Conservation (phyloP, 257 asterid species). For the Solanum stenotomum region DNA sequence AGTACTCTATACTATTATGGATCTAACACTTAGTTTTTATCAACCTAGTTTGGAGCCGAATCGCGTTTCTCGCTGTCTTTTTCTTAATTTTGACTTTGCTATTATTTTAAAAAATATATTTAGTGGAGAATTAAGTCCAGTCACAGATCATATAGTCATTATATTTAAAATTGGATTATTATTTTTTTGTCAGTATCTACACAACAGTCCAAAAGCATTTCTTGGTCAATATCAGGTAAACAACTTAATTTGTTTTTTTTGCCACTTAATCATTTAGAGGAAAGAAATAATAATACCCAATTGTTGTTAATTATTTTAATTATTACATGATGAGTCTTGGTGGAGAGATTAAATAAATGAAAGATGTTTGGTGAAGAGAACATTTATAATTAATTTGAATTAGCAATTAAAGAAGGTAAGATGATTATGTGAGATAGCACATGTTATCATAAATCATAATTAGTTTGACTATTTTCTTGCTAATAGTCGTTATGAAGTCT, state of each 20-base stretch:
- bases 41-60: background rate
- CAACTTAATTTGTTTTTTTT: background rate
- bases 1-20: background rate
- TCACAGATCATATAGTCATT: background rate
- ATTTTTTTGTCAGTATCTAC: constrained; percentile 6
- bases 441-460: background rate
- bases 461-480: constrained; percentile 30
- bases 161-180: background rate
- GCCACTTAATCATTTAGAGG: background rate
- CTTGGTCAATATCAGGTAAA: constrained; percentile 29
- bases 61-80: background rate
- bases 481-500: constrained; percentile 11
- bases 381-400: background rate
- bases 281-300: background rate
- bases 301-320: constrained; percentile 12
- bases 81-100: background rate
- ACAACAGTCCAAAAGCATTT: constrained; percentile 26
- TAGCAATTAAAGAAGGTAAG: background rate
- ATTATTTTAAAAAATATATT: background rate
- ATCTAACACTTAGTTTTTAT: background rate
- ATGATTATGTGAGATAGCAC: background rate
- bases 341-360: background rate
- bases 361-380: constrained; percentile 30
- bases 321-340: constrained; percentile 19
- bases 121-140: background rate